Base-by-base conservation (phyloP, 1,139 yeast genomes). In the Candida tetrigidarum region DNA sequence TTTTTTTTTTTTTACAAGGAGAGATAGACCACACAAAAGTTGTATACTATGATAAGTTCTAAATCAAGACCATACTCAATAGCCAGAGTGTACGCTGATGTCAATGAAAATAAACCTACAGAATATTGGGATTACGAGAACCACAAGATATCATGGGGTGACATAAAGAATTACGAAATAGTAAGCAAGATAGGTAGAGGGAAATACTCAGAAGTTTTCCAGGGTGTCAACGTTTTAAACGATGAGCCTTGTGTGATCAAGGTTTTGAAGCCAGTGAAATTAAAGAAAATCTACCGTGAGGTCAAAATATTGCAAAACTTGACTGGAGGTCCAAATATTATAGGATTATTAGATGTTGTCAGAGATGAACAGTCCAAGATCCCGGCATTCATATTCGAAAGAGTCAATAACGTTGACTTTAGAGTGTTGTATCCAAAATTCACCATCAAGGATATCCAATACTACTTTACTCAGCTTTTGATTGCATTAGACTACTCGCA, bases 61-160 rank as follows among this genome's bases (percentile, higher is more conserved):
- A 38, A 38, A 30, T 19, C 48, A 34, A 60, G 66, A 49, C 74
- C 76, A 10, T 80, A 80, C 59, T 88, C 96, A 15, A 84, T 86
- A 42, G 83, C 97, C n/a, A 74, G 90, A 53, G 96, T 91, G 26
- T 93, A 91, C 62, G 86, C 96, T 22, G 91, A 92, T 64, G 96
- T 83, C 50, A 91, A 91, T 64, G 82, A 80, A 54, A 74, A 74
- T 49, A 83, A 88, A 64, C 96, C 96, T 42, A 75, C 80, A 49
- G 88, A 87, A 52, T 93, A 93, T 71, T 93, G 98, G 97, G 98
- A 93, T 69, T 93, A 93, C 63, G 95, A 86, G 55, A 83, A 82
- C 58, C 66, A 80, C 75, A 72, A 74, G 44, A 84, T 86, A 43
- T 77, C 78, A 38, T 86, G 93, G 93, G 89, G 91, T 8, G 68